These are phyloP conservation scores for Cerrena zonata DNA, from an alignment of 1,284 basidiomycete genomes.

Conservation along the genomic window DNA sequence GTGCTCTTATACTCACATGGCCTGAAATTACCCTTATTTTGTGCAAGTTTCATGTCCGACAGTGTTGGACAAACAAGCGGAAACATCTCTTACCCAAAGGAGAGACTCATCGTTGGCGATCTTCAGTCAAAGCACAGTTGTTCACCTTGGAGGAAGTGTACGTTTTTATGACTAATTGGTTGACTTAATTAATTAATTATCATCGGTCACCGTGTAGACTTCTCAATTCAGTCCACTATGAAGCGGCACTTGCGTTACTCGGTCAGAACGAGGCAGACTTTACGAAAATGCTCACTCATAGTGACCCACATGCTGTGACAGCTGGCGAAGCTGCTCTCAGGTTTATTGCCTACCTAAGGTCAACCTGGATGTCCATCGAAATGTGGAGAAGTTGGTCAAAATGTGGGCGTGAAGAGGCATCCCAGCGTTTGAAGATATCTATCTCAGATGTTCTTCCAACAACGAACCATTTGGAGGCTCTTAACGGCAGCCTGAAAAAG, in stretches of 20 bases:
- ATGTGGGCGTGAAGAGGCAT: constrained; percentile 20
- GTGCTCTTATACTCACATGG: constrained; percentile 27
- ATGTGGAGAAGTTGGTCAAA: constrained; percentile 30
- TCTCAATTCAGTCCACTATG: background rate
- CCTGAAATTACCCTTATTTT: constrained; percentile 28
- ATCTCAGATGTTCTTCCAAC: constrained; percentile 30
- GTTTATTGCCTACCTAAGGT: constrained; percentile 2
- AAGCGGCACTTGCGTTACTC: constrained; percentile 6
- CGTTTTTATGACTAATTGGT: too few species aligned
- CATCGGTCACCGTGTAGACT: too few species aligned
- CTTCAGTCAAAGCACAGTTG: constrained; percentile 1
- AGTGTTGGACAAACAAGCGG: constrained; percentile 33
- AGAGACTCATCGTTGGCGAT: background rate
- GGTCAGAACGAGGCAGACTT: constrained; percentile 1
- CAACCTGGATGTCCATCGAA: constrained; percentile 4
- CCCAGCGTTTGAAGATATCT: constrained; percentile 15
- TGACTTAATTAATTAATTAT: too few species aligned
- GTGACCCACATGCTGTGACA: background rate
- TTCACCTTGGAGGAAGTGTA: constrained; percentile 7
- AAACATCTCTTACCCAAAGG: constrained; percentile 12
- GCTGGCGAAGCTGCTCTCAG: constrained; percentile 1
- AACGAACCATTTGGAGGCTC: constrained; percentile 37
- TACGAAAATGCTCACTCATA: background rate
- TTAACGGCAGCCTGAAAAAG: constrained; percentile 32
- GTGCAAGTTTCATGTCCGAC: constrained; percentile 36